These are phyloP conservation scores for Oryza australiensis DNA, from an alignment of 176 grass and related monocot genomes.

Conservation along the genomic window DNA sequence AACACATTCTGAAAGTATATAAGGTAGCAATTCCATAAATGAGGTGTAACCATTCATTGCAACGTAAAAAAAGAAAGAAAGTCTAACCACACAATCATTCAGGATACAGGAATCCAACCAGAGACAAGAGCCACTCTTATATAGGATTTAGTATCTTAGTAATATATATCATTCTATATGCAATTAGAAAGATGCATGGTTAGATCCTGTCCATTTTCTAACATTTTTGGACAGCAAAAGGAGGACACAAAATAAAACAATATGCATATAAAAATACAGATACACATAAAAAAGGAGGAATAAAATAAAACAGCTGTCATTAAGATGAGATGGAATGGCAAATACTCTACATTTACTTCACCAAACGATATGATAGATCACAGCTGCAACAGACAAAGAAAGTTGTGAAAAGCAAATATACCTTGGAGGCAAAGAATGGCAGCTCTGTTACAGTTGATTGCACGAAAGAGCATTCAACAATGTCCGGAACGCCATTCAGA, in stretches of 20 bases:
- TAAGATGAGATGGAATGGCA: background rate
- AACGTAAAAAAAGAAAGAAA: background rate
- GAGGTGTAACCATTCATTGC: background rate
- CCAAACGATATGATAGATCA: background rate
- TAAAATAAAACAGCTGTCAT: background rate
- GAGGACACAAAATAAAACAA: background rate
- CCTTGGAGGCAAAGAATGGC: constrained; percentile 99
- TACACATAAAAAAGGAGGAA: background rate
- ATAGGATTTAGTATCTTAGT: background rate
- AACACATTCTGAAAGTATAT: background rate
- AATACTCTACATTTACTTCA: constrained; percentile 8
- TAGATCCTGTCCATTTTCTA: constrained; percentile 13
- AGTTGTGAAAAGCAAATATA: constrained; percentile 21
- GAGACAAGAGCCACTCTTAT: background rate
- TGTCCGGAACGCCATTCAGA: constrained; percentile 81
- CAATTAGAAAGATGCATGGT: background rate
- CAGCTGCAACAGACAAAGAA: constrained; percentile 2
- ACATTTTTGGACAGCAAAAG: constrained; percentile 5
- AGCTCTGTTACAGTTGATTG: constrained; percentile 88
- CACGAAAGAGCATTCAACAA: constrained; percentile 93
- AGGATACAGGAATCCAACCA: background rate
- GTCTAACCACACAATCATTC: background rate
- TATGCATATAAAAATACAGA: background rate
- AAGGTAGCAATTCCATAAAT: background rate
- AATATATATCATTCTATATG: background rate